Evolutionary conservation across 768 basidiomycete species (phyloP), one percentile per base, ranked within the genome.

Genomic region (Boletus pseudo-olivaceus): DNA sequence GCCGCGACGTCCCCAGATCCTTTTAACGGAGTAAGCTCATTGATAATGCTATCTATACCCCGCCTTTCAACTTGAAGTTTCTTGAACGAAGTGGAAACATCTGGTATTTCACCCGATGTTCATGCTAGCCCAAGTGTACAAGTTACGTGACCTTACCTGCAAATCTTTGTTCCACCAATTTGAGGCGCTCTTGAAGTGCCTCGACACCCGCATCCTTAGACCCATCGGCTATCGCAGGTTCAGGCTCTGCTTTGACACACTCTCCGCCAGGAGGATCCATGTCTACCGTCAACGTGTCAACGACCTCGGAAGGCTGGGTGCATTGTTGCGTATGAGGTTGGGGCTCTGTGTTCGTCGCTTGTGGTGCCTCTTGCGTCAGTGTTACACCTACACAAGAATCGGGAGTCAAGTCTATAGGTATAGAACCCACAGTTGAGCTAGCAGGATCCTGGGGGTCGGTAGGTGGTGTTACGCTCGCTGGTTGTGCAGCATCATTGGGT

Each of bases 41-140:
- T 77, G 43, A 98, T 70, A 5, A 92, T 72, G 11, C 74, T 68
- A 62, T 94, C 89, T 37, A 83, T 84, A 15, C 84, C 83, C 10
- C 74, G 65, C 62, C 86, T 87, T 71, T 92, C 87, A 0, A 82
- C 80, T 59, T 89, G 88, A 34, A 93, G 73, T 57, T 80, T 78
- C 67, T 88, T 85, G 74, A 87, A 90, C 11, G 90, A 90, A 4
- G 76, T 80, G 10, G 90, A 88, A 3, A 93, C 81, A 64, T 91
- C 91, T 93, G 46, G n/a, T 48, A 62, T 23, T 2, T 23, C 49
- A 42, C 10, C 23, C 23, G 37, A 50, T 14, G 55, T 47, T 52
- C 47, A 57, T 32, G 42, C 29, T 10, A 20, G 33, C 35, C 42
- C 30, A n/a, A 35, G 48, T 47, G 9, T 30, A 53, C 17, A 49